These are phyloP conservation scores for Cercophora sp. DNA, from an alignment of 495 filamentous ascomycete genomes.

Conservation along the genomic window DNA sequence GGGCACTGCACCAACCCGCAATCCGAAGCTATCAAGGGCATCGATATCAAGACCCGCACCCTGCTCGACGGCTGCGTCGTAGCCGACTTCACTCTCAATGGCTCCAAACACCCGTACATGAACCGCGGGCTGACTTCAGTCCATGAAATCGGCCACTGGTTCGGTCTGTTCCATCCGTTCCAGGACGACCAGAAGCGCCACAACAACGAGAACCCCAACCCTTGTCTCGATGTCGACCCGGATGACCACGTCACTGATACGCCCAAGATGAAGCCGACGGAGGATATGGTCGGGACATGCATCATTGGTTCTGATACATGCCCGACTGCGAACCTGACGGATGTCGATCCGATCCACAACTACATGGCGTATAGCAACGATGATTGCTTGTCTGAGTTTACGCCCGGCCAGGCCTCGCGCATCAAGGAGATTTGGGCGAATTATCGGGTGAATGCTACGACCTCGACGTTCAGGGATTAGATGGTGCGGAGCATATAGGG, in stretches of 20 bases:
- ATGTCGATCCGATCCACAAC: neutral
- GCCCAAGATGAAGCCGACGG: conserved; percentile 1
- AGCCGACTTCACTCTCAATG: neutral
- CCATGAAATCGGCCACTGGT: conserved; percentile 5
- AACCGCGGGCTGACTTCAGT: neutral
- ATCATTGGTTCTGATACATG: neutral
- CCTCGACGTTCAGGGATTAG: neutral
- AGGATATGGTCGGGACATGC: neutral
- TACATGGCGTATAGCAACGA: conserved; percentile 3
- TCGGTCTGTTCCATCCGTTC: conserved; percentile 1
- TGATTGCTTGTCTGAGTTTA: conserved; percentile 4
- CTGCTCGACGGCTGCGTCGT: neutral
- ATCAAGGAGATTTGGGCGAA: conserved; percentile 4
- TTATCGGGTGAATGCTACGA: conserved; percentile 4
- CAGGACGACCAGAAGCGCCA: neutral
- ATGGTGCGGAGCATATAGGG: no score
- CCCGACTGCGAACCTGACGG: neutral
- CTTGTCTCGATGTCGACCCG: neutral
- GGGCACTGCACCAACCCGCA: conserved; percentile 3
- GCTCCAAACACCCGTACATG: neutral
- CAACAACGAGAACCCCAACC: conserved; percentile 1
- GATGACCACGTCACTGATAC: conserved; percentile 2
- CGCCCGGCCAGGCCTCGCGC: neutral
- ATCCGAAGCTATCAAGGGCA: neutral
- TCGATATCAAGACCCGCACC: neutral